Evolutionary conservation across 108 stramenopile species (phyloP).

Genomic region (Nitzschia putrida): DNA sequence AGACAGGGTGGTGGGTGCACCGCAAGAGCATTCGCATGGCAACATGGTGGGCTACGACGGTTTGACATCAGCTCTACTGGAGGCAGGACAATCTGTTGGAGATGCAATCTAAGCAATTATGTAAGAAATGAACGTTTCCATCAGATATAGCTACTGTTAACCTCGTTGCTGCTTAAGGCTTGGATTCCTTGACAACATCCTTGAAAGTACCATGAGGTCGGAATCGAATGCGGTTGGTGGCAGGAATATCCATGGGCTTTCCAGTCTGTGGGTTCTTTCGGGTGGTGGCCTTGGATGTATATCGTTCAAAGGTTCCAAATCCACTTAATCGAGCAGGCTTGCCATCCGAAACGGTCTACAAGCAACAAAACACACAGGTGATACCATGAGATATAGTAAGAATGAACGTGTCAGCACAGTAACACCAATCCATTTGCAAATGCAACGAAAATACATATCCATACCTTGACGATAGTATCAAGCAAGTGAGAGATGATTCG

Average conservation of each 20-base stretch:
- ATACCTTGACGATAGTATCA: slow-evolving; percentile 39
- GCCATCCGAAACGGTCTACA: slow-evolving; percentile 31
- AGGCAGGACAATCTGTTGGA: too few species aligned
- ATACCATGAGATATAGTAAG: background rate
- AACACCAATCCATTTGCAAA: background rate
- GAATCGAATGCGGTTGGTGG: slow-evolving; percentile 43
- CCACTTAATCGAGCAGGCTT: slow-evolving; percentile 18
- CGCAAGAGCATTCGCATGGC: too few species aligned
- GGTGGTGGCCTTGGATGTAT: slow-evolving; percentile 21
- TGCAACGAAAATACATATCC: background rate
- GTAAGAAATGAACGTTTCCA: too few species aligned
- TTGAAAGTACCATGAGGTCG: slow-evolving; percentile 40
- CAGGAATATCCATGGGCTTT: slow-evolving; percentile 24
- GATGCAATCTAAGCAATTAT: too few species aligned
- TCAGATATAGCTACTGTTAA: too few species aligned
- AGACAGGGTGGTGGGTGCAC: too few species aligned
- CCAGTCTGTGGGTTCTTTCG: slow-evolving; percentile 23
- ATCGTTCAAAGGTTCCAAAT: slow-evolving; percentile 42
- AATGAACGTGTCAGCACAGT: background rate
- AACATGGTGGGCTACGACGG: too few species aligned
- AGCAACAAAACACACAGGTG: background rate
- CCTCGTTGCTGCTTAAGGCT: too few species aligned
- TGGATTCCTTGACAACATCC: slow-evolving; percentile 9
- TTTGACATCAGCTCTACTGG: too few species aligned
- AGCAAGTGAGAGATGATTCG: slow-evolving; percentile 36